These are phyloP conservation scores for Gardenia jasminoides DNA, from an alignment of 257 asterid genomes.

Conservation along the genomic window DNA sequence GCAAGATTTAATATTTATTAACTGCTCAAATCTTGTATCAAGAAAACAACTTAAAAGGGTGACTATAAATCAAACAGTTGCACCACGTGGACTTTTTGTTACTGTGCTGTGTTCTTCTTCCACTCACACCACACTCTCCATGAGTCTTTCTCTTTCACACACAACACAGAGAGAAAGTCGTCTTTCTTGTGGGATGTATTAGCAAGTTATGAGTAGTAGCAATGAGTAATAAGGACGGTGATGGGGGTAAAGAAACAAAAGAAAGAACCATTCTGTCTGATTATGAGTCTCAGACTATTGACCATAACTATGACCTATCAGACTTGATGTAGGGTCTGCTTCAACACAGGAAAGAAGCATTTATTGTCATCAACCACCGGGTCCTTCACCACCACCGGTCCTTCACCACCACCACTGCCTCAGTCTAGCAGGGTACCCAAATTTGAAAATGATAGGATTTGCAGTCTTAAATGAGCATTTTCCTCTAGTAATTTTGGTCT, in stretches of 20 bases:
- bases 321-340: constrained; percentile 26
- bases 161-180: constrained; percentile 7
- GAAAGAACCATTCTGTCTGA: constrained; percentile 39
- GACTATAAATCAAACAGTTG: constrained; percentile 21
- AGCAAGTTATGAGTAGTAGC: neutral
- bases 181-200: neutral
- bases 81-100: constrained; percentile 39
- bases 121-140: neutral
- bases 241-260: constrained; percentile 22
- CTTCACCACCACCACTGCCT: constrained; percentile 9
- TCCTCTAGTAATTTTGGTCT: neutral
- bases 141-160: constrained; percentile 16
- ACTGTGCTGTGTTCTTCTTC: constrained; percentile 1
- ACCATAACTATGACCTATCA: constrained; percentile 15
- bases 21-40: constrained; percentile 13
- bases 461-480: constrained; percentile 3
- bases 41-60: constrained; percentile 10
- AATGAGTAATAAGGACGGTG: neutral
- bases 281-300: constrained; percentile 21
- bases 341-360: constrained; percentile 52
- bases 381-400: constrained; percentile 13
- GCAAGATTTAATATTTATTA: constrained; percentile 10
- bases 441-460: constrained; percentile 16
- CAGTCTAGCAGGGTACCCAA: constrained; percentile 2
- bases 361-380: constrained; percentile 56